Base-by-base conservation (phyloP, 2,329 filamentous ascomycete genomes). In the Xylaria sp. region DNA sequence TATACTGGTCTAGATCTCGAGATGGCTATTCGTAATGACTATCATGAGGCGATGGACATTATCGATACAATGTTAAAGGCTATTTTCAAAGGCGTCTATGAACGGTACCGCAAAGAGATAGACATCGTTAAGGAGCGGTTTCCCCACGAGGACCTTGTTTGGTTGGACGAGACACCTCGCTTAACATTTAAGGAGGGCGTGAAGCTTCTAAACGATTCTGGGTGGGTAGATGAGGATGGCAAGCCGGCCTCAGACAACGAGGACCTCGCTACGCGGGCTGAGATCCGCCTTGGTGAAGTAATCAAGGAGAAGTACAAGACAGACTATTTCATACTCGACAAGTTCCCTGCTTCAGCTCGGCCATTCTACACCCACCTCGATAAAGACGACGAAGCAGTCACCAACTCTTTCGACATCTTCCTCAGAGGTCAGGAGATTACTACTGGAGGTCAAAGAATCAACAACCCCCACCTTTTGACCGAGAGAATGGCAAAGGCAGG, bases 401-500 rank as follows among this genome's bases (percentile, higher is more conserved):
- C 94, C 59, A 97, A 97, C 78, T 97, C 94, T 0, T 97, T 97
- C 75, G 94, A 97, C 78, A 97, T 97, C 66, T 97, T 97, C 82
- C 87, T 97, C 51, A 91, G 94, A 36, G 94, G 94, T 0, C 94
- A 97, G 77, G 94, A 97, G 79, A 96, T 97, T 66, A 90, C 95
- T 54, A 95, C 93, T 0, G 94, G 94, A 74, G 94, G 94, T 7
- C 94, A 97, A 80, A 93, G 94, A 87, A 97, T 97, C 71, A 92
- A 97, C 78, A 90, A 96, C 70, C 87, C 92, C 0, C 82, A 85
- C 4, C 87, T 92, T 77, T 84, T 97, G n/a, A 87, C 90, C 53
- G 86, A 91, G 74, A 92, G 91, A 77, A 94, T 97, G 92, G 85
- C 86, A 68, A 87, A 87, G 57, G 86, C 88, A 57, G 93, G 93